A percentile compares a stretch with the other conserved stretches of the same genome.
Conservation (phyloP, 768 basidiomycete genomes). For the Termitomyces titanicus region DNA sequence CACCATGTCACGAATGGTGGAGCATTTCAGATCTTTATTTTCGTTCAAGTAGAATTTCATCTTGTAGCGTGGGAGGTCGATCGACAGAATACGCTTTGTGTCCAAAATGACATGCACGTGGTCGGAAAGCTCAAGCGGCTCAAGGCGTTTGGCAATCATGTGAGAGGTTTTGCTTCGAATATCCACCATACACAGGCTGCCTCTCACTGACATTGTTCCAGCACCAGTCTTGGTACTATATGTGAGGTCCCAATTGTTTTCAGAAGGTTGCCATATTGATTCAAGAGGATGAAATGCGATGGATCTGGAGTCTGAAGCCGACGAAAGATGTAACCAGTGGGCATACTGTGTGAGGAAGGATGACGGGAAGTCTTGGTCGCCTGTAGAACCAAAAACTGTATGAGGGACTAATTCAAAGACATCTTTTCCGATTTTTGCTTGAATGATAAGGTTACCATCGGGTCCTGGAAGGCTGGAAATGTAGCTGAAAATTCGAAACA, state of each 20-base stretch:
- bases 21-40: slow-evolving; percentile 31
- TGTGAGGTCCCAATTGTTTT: background rate
- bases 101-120: slow-evolving; percentile 13
- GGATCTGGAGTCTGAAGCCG: slow-evolving; percentile 1
- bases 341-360: slow-evolving; percentile 23
- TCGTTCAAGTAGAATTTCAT: slow-evolving; percentile 36
- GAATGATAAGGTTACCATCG: slow-evolving; percentile 25
- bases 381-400: slow-evolving; percentile 7
- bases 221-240: slow-evolving; percentile 28
- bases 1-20: slow-evolving; percentile 37
- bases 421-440: slow-evolving; percentile 14
- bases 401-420: slow-evolving; percentile 33
- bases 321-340: slow-evolving; percentile 31
- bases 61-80: slow-evolving; percentile 35
- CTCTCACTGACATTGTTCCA: slow-evolving; percentile 12
- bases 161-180: slow-evolving; percentile 19
- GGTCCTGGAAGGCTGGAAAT: slow-evolving; percentile 22
- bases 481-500: slow-evolving; percentile 19
- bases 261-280: slow-evolving; percentile 23
- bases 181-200: slow-evolving; percentile 28
- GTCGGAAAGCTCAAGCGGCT: slow-evolving; percentile 17
- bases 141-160: slow-evolving; percentile 18
- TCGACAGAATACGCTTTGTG: slow-evolving; percentile 14
- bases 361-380: slow-evolving; percentile 24
- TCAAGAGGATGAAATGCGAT: slow-evolving; percentile 30